Base-by-base conservation (phyloP, 805 yeast genomes). In the Candida suzukii region DNA sequence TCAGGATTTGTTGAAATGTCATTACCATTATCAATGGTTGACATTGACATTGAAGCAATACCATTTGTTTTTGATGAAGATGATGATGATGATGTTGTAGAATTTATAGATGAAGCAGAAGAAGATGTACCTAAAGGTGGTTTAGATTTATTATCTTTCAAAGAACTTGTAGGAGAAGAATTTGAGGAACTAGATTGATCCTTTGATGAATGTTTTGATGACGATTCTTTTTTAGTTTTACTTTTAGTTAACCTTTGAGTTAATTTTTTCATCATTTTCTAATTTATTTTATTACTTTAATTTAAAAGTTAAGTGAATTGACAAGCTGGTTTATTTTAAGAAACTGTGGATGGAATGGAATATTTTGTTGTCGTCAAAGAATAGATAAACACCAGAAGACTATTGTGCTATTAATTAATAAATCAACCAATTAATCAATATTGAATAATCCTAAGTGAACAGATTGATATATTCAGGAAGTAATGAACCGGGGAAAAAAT, bases 261-360 rank as follows among this genome's bases (percentile, higher is more conserved):
- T 61, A 80, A 79, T 24, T 85, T 85, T 64, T 78, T 80, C 85
- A 80, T 80, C 87, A 80, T 80, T 53, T 69, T 76, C 61, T 19
- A 28, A 24, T 24, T 7, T 24, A 24, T 8, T 24, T 8, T n/a
- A n/a, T 49, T n/a, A 43, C 37, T 22, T 42, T 42, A 24, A 49
- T 56, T 37, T 61, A n/a, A n/a, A n/a, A n/a, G n/a, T n/a, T n/a
- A n/a, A n/a, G n/a, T n/a, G 38, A 35, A 49, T n/a, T n/a, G n/a
- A n/a, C n/a, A n/a, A n/a, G n/a, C n/a, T n/a, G n/a, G n/a, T n/a
- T n/a, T n/a, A n/a, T n/a, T n/a, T n/a, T n/a, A n/a, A n/a, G n/a
- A n/a, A n/a, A n/a, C n/a, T n/a, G n/a, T n/a, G n/a, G n/a, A n/a
- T n/a, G n/a, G n/a, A n/a, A n/a, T n/a, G n/a, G n/a, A n/a, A n/a